Percentiles rank a stretch among this genome's conserved stretches.
These are phyloP conservation scores for Echium plantagineum DNA, from an alignment of 257 asterid genomes.

Conservation along the genomic window DNA sequence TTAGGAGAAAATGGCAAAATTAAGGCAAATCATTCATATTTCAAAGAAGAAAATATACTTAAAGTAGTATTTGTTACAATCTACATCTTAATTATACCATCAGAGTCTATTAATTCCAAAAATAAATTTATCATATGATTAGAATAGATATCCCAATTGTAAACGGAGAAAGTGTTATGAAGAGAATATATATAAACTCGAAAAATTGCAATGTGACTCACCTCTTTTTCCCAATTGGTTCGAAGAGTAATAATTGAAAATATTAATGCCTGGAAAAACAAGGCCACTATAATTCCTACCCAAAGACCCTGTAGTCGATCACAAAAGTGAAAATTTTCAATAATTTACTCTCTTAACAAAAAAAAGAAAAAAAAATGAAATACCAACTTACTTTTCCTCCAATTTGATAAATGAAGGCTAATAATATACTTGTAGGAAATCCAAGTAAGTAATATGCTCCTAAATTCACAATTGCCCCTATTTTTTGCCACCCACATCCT, in stretches of 20 bases:
- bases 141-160: no score
- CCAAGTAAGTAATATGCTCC: conserved; percentile 57
- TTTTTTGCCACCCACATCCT: conserved; percentile 79
- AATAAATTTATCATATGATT: no score
- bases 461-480: conserved; percentile 52
- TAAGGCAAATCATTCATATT: no score
- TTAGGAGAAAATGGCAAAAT: no score
- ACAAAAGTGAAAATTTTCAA: background rate
- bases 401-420: conserved; percentile 40
- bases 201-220: conserved; percentile 1
- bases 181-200: no score
- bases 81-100: no score
- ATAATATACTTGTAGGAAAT: conserved; percentile 36
- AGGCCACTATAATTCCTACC: conserved; percentile 50
- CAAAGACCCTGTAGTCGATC: conserved; percentile 43
- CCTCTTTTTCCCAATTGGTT: conserved; percentile 61
- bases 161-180: no score
- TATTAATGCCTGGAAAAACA: conserved; percentile 42
- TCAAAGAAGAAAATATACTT: no score
- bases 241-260: conserved; percentile 31
- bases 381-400: conserved; percentile 50
- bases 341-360: no score
- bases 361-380: background rate
- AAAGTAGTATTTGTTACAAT: no score
- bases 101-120: no score